Percentiles rank a stretch among this genome's conserved stretches.
phyloP scores from a whole-genome alignment of 305 asterid species.

The Fraxinus baroniana region DNA sequence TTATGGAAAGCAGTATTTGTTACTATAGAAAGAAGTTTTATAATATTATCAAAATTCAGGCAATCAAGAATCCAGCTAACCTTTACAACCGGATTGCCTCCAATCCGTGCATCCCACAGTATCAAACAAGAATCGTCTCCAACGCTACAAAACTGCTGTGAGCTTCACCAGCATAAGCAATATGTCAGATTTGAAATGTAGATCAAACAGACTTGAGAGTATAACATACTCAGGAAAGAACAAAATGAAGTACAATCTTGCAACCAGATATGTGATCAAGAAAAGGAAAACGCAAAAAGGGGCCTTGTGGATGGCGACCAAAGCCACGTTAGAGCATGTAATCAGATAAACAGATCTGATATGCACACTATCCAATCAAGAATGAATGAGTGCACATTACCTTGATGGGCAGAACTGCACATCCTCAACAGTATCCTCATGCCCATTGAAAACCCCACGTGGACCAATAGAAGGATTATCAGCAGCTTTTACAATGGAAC shows the following conservation, averaged over 20 bases:
- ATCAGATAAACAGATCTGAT: not conserved
- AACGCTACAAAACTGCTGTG: too few species aligned
- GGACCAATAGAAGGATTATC: slow-evolving; percentile 81
- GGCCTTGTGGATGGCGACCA: not conserved
- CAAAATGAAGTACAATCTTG: not conserved
- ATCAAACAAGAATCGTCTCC: too few species aligned
- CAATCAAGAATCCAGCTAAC: too few species aligned
- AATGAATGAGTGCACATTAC: slow-evolving; percentile 35
- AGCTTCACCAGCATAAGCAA: too few species aligned
- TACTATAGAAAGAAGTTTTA: too few species aligned
- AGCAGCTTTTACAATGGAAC: slow-evolving; percentile 65
- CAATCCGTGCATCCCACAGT: too few species aligned
- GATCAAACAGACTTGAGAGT: too few species aligned
- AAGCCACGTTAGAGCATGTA: slow-evolving; percentile 11
- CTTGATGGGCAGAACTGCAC: slow-evolving; percentile 98
- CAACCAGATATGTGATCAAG: not conserved
- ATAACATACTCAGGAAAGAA: too few species aligned
- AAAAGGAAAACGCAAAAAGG: not conserved
- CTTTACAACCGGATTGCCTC: too few species aligned
- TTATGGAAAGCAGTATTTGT: too few species aligned
- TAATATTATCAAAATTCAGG: too few species aligned
- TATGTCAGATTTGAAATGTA: too few species aligned
- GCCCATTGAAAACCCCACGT: slow-evolving; percentile 87
- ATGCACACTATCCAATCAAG: not conserved
- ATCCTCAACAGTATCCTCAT: slow-evolving; percentile 93